phyloP scores from a whole-genome alignment of 2,329 filamentous ascomycete genomes.

The Phoma sp. region DNA sequence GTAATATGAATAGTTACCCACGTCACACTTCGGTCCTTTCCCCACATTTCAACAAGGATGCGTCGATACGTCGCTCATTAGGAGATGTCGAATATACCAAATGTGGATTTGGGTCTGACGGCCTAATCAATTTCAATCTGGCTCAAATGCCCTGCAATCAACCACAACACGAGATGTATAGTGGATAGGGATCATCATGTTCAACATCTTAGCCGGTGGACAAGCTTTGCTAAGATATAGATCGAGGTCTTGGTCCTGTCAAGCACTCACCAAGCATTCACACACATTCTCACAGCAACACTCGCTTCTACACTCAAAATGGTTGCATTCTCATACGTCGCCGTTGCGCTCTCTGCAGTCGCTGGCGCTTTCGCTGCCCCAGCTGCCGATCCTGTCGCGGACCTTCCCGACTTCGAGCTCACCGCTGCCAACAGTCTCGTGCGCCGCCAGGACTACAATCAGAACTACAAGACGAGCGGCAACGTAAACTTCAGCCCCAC shows the following conservation, averaged over 20 bases:
- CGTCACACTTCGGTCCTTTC: neutral
- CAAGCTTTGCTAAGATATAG: constrained; percentile 26
- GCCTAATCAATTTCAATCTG: neutral
- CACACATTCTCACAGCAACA: neutral
- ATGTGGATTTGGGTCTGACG: neutral
- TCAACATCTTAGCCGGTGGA: constrained; percentile 13
- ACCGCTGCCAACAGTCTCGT: constrained; percentile 17
- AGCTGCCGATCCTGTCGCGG: constrained; percentile 22
- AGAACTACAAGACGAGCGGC: constrained; percentile 45
- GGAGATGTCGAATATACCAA: neutral
- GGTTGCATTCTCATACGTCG: constrained; percentile 36
- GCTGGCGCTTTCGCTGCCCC: constrained; percentile 34
- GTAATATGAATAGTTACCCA: neutral
- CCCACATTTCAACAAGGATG: neutral
- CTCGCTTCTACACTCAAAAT: constrained; percentile 19
- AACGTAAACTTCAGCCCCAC: constrained; percentile 37
- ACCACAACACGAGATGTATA: constrained; percentile 3
- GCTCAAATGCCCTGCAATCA: neutral
- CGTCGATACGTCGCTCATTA: neutral
- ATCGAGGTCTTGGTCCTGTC: constrained; percentile 15
- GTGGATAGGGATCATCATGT: neutral
- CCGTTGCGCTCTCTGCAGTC: constrained; percentile 30
- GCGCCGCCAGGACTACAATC: constrained; percentile 44
- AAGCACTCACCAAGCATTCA: constrained; percentile 6
- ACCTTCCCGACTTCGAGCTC: constrained; percentile 42